Evolutionary conservation across 441 rosid genomes (phyloP).

Genomic region (Pelargonium myrrhifolium): DNA sequence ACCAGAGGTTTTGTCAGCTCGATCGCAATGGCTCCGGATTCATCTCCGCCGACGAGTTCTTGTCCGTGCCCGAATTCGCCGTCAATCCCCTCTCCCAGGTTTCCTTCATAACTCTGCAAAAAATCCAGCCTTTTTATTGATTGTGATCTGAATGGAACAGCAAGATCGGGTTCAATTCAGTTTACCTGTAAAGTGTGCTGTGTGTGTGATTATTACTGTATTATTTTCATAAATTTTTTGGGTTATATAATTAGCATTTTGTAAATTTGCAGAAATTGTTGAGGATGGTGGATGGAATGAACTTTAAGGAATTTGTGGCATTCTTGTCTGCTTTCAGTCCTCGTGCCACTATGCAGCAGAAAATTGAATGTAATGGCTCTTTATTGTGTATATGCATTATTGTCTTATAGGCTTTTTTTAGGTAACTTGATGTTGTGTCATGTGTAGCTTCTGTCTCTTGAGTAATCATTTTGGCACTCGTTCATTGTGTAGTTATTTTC

Average conservation of each 20-base stretch:
- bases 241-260: not conserved
- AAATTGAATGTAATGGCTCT: constrained; percentile 31
- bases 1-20: constrained; percentile 41
- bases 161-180: not conserved
- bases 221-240: no score
- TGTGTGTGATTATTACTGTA: no score
- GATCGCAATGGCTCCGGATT: constrained; percentile 41
- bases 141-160: not conserved
- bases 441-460: not conserved
- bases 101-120: no score
- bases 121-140: not conserved
- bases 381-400: not conserved
- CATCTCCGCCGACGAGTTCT: constrained; percentile 40
- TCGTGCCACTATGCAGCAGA: constrained; percentile 28
- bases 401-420: not conserved
- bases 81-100: constrained; percentile 45
- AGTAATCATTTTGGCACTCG: not conserved
- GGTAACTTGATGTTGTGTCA: constrained; percentile 4
- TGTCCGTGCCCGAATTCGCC: constrained; percentile 43
- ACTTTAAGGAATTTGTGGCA: constrained; percentile 46
- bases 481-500: constrained; percentile 30
- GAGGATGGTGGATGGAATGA: constrained; percentile 38
- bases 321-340: constrained; percentile 44
- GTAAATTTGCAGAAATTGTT: constrained; percentile 29
- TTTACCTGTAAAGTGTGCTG: no score